A percentile compares a stretch with the other conserved stretches of the same genome.
Evolutionary conservation across 306 rosid species (phyloP).

Genomic region (Dryas drummondii): DNA sequence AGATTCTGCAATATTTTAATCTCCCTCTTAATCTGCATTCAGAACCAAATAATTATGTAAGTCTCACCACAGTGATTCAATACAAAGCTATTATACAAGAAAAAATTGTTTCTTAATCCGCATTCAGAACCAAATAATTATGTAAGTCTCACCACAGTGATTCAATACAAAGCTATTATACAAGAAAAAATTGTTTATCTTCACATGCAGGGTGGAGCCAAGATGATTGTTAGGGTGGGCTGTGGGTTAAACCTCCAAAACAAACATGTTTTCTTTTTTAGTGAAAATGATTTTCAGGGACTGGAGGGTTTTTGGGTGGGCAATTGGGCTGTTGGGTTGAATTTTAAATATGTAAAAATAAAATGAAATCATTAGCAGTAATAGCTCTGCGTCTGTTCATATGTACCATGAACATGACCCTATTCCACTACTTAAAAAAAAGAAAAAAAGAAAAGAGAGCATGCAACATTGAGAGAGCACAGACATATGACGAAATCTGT

Average conservation of each 20-base stretch:
- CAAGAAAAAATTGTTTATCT: neutral
- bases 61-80: neutral
- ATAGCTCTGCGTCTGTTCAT: no score
- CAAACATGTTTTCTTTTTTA: neutral
- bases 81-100: neutral
- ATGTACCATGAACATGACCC: no score
- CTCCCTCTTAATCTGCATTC: conserved; percentile 90
- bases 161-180: neutral
- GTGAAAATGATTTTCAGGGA: neutral
- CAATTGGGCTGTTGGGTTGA: no score
- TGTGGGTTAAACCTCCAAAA: no score
- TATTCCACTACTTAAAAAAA: no score
- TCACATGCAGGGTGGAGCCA: neutral
- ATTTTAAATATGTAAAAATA: no score
- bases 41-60: conserved; percentile 14
- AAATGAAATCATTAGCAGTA: no score
- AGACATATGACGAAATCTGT: no score
- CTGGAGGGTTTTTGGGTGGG: no score
- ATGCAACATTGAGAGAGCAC: no score
- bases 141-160: neutral
- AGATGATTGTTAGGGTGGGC: no score
- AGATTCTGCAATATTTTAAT: conserved; percentile 91
- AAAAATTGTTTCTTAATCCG: conserved; percentile 95
- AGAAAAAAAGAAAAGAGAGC: no score
- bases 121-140: conserved; percentile 23